Evolutionary conservation across 495 filamentous ascomycete genomes (phyloP).

Genomic region (Apiosordaria backusii): DNA sequence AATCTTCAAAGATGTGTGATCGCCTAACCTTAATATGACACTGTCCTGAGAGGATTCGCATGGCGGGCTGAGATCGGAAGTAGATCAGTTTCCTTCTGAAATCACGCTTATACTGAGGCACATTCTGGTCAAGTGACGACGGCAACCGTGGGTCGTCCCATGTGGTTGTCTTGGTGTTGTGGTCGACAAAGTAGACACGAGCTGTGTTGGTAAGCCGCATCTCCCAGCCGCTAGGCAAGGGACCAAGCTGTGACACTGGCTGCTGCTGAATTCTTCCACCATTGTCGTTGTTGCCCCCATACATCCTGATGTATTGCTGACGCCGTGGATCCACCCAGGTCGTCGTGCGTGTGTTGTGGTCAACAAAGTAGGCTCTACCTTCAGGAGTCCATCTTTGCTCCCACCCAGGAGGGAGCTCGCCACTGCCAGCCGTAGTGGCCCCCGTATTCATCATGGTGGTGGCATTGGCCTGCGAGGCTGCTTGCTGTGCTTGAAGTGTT

Average conservation of each 20-base stretch:
- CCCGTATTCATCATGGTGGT: slow-evolving; percentile 92
- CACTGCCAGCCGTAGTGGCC: slow-evolving; percentile 89
- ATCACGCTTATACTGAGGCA: slow-evolving; percentile 98
- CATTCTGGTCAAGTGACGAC: slow-evolving; percentile 95
- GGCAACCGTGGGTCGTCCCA: slow-evolving; percentile 97
- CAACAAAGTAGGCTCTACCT: slow-evolving; percentile 95
- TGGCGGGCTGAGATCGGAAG: slow-evolving; percentile 95
- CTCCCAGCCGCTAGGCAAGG: slow-evolving; percentile 96
- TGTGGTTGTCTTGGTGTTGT: slow-evolving; percentile 99
- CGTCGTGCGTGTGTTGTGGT: slow-evolving; percentile 97
- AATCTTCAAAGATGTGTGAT: slow-evolving; percentile 97
- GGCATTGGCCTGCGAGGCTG: slow-evolving; percentile 52
- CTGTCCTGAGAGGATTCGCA: slow-evolving; percentile 92
- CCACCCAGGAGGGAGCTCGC: slow-evolving; percentile 93
- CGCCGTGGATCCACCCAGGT: slow-evolving; percentile 99
- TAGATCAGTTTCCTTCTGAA: slow-evolving; percentile 98
- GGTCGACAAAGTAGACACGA: slow-evolving; percentile 96
- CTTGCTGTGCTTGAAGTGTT: slow-evolving; percentile 63
- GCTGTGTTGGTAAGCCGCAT: slow-evolving; percentile 99
- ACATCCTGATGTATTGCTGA: slow-evolving; percentile 98
- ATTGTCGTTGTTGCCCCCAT: slow-evolving; percentile 71
- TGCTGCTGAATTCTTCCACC: slow-evolving; percentile 94
- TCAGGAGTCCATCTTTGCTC: slow-evolving; percentile 94
- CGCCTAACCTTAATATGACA: slow-evolving; percentile 97
- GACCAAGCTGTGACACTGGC: slow-evolving; percentile 96